These are phyloP conservation scores for Osmanthus fragrans DNA, from an alignment of 257 asterid genomes.

Conservation along the genomic window DNA sequence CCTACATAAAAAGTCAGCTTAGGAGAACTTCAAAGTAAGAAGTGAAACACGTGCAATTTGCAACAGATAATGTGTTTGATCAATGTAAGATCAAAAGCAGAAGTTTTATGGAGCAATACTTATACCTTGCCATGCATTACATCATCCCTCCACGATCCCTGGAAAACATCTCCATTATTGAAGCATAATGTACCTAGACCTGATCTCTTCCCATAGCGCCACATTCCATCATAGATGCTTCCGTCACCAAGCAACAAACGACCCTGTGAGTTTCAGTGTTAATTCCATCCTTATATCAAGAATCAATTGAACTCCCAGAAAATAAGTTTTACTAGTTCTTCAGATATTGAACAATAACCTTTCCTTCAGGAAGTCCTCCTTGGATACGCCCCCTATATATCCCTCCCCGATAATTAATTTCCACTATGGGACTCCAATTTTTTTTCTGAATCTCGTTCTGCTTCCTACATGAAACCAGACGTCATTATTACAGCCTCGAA, in stretches of 20 bases:
- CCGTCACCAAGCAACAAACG: slow-evolving; percentile 80
- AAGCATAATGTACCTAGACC: slow-evolving; percentile 88
- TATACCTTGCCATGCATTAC: slow-evolving; percentile 96
- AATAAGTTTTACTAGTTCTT: slow-evolving; percentile 19
- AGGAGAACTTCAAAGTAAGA: background rate
- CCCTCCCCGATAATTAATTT: slow-evolving; percentile 92
- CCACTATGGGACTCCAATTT: slow-evolving; percentile 82
- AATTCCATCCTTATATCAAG: background rate
- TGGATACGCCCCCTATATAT: slow-evolving; percentile 78
- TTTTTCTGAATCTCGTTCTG: slow-evolving; percentile 85
- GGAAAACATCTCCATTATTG: slow-evolving; percentile 85
- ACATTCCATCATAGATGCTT: slow-evolving; percentile 88
- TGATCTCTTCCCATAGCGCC: slow-evolving; percentile 95
- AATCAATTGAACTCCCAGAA: slow-evolving; percentile 15
- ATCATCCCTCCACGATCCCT: slow-evolving; percentile 98
- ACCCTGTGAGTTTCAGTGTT: slow-evolving; percentile 53
- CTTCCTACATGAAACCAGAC: slow-evolving; percentile 54
- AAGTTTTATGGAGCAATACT: slow-evolving; percentile 8
- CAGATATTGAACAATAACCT: slow-evolving; percentile 53
- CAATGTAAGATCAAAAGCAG: slow-evolving; percentile 10
- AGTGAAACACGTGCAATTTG: background rate
- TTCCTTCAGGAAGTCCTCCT: slow-evolving; percentile 99
- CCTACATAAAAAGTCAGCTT: slow-evolving; percentile 1
- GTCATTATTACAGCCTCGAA: slow-evolving; percentile 13
- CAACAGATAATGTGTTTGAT: background rate